Conservation (phyloP, 768 basidiomycete genomes). For the Holtermanniella nyarrowii region DNA sequence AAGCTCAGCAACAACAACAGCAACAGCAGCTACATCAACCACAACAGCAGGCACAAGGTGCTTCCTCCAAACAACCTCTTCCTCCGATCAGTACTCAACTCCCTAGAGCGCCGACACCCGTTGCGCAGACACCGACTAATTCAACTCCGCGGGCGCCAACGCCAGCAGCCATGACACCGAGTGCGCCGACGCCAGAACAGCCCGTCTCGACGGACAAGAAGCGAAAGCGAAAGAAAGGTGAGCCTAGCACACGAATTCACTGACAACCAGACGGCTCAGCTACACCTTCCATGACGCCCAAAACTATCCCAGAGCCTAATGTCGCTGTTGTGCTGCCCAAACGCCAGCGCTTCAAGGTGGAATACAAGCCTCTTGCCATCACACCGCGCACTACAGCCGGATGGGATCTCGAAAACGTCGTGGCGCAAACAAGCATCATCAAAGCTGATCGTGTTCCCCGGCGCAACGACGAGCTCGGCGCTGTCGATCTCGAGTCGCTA, state of each 20-base stretch:
- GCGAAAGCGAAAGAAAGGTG: constrained; percentile 14
- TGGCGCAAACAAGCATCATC: constrained; percentile 51
- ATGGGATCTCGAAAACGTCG: constrained; percentile 60
- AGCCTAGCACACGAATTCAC: not conserved
- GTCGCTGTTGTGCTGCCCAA: constrained; percentile 11
- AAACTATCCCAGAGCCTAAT: not conserved
- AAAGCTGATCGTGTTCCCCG: constrained; percentile 52
- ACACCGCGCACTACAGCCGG: constrained; percentile 70
- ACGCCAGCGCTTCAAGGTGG: constrained; percentile 62
- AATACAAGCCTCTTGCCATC: constrained; percentile 72
- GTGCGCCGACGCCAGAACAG: not conserved
- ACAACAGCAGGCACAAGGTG: no score
- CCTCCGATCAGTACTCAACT: no score
- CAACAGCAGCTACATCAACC: no score
- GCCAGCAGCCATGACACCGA: constrained; percentile 4
- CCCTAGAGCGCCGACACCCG: not conserved
- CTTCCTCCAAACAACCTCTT: no score
- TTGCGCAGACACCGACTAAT: not conserved
- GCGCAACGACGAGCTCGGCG: constrained; percentile 74
- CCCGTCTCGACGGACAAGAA: constrained; percentile 10
- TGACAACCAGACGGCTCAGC: constrained; percentile 3
- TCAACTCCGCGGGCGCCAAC: constrained; percentile 7
- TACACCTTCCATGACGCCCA: not conserved
- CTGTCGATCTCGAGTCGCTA: constrained; percentile 81
- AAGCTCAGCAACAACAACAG: no score